phyloP scores from a whole-genome alignment of 768 basidiomycete genomes.

The Boletus edulis region DNA sequence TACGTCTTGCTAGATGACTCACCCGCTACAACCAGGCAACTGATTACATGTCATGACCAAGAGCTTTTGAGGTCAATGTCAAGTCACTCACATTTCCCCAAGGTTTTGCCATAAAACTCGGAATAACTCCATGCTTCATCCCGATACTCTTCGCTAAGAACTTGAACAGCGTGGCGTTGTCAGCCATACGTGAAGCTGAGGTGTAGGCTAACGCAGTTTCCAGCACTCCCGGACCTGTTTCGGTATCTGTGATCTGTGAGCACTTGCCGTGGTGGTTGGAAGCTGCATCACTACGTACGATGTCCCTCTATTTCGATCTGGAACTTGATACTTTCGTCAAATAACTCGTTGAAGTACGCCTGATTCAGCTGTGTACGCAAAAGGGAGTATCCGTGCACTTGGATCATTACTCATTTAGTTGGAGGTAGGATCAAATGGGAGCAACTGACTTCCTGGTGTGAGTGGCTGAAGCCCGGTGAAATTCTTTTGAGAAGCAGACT shows the following conservation, averaged over 20 bases:
- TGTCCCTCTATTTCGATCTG: slow-evolving; percentile 84
- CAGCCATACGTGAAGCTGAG: slow-evolving; percentile 76
- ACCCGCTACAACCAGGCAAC: slow-evolving; percentile 97
- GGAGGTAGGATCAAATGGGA: neutral
- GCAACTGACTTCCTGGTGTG: slow-evolving; percentile 84
- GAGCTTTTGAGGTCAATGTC: neutral
- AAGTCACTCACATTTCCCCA: slow-evolving; percentile 75
- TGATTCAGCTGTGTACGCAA: slow-evolving; percentile 88
- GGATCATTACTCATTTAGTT: slow-evolving; percentile 3
- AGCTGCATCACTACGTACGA: slow-evolving; percentile 45
- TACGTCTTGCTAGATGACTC: slow-evolving; percentile 20
- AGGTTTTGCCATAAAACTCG: slow-evolving; percentile 98
- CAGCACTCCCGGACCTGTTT: slow-evolving; percentile 87
- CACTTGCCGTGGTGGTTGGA: neutral
- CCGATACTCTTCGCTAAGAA: slow-evolving; percentile 89
- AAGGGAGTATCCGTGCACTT: slow-evolving; percentile 97
- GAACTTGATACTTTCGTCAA: slow-evolving; percentile 70
- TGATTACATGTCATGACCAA: slow-evolving; percentile 29
- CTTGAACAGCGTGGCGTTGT: slow-evolving; percentile 93
- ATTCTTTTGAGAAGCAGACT: slow-evolving; percentile 71
- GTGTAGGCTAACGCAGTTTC: slow-evolving; percentile 90
- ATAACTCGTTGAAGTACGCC: slow-evolving; percentile 86
- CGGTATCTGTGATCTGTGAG: slow-evolving; percentile 60
- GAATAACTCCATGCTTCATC: slow-evolving; percentile 82
- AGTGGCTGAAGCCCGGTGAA: slow-evolving; percentile 74